phyloP scores from a whole-genome alignment of 2,329 filamentous ascomycete genomes.

The Grosmannia huntii region DNA sequence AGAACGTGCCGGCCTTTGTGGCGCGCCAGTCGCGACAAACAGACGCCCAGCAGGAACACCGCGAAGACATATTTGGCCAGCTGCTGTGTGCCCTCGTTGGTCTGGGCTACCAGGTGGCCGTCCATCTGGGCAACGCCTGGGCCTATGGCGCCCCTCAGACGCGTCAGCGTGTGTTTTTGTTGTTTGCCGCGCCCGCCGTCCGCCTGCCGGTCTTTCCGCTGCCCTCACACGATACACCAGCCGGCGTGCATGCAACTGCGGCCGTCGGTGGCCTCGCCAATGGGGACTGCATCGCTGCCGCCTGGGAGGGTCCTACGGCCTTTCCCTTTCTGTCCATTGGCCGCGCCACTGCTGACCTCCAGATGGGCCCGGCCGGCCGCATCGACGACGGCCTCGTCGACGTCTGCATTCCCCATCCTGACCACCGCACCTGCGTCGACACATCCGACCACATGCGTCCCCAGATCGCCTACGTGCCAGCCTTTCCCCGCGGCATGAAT shows the following conservation, averaged over 20 bases:
- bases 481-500: conserved; percentile 39
- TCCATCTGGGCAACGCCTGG: conserved; percentile 58
- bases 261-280: conserved; percentile 46
- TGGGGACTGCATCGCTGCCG: conserved; percentile 42
- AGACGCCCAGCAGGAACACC: conserved; percentile 24
- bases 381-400: conserved; percentile 50
- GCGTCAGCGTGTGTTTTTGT: conserved; percentile 56
- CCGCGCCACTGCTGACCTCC: conserved; percentile 47
- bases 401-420: conserved; percentile 51
- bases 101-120: conserved; percentile 62
- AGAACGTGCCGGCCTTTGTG: conserved; percentile 58
- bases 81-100: conserved; percentile 61
- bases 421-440: conserved; percentile 45
- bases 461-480: conserved; percentile 47
- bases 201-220: conserved; percentile 40
- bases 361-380: conserved; percentile 16
- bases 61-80: conserved; percentile 59
- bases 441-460: conserved; percentile 25
- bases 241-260: not conserved
- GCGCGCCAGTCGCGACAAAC: not conserved
- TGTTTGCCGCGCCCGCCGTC: conserved; percentile 55
- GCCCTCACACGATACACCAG: conserved; percentile 47
- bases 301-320: conserved; percentile 38
- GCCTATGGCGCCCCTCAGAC: conserved; percentile 53
- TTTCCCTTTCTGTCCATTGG: conserved; percentile 44